A percentile compares a stretch with the other conserved stretches of the same genome.
Conservation (phyloP, 371 early-diverging fungal genomes). For the Saksenaea oblongispora region DNA sequence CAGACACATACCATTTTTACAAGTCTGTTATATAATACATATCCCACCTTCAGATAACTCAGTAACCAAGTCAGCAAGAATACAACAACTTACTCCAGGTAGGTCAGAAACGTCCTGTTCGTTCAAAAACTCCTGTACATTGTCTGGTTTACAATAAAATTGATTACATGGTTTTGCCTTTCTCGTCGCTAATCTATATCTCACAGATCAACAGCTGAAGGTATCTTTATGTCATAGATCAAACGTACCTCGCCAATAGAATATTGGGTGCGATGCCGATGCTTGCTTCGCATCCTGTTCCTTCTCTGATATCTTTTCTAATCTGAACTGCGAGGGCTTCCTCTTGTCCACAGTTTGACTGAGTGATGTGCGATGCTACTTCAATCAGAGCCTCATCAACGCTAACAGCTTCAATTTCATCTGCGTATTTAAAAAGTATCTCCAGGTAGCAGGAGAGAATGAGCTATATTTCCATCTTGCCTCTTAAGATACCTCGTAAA, state of each 20-base stretch:
- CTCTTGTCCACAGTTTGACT: constrained; percentile 31
- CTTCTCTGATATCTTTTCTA: constrained; percentile 41
- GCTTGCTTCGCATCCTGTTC: constrained; percentile 70
- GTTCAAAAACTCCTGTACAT: constrained; percentile 43
- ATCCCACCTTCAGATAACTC: constrained; percentile 39
- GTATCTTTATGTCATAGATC: not conserved
- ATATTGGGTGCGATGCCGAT: constrained; percentile 79
- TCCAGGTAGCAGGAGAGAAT: not conserved
- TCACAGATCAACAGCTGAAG: not conserved
- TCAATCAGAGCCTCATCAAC: constrained; percentile 81
- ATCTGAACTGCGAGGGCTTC: constrained; percentile 30
- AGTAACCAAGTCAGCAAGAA: not conserved
- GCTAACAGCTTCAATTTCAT: constrained; percentile 81
- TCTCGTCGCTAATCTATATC: constrained; percentile 64
- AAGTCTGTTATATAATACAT: constrained; percentile 45
- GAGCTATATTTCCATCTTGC: not conserved
- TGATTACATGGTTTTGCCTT: constrained; percentile 84
- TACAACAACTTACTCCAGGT: constrained; percentile 31
- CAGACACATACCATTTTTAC: constrained; percentile 22
- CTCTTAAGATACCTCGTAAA: constrained; percentile 53
- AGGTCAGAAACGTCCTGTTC: constrained; percentile 38
- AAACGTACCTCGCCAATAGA: constrained; percentile 62
- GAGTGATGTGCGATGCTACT: constrained; percentile 52
- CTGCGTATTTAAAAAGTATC: constrained; percentile 63
- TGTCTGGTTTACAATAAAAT: constrained; percentile 36